phyloP scores from a whole-genome alignment of 208 protist species.

The Naegleria lovaniensis region DNA sequence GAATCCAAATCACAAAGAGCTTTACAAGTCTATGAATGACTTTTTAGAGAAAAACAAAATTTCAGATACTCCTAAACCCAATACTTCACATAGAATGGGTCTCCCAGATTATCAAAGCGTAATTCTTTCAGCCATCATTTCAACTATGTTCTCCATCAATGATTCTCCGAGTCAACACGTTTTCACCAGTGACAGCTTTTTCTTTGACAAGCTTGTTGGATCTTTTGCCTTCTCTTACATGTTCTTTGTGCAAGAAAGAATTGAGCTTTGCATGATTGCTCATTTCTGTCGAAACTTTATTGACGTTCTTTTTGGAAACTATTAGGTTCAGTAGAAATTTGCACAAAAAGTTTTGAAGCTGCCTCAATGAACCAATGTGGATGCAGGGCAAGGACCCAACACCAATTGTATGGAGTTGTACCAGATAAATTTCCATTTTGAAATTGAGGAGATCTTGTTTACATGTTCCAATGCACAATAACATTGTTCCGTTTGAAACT shows the following conservation, averaged over 20 bases:
- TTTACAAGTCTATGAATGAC: neutral
- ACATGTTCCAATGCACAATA: no score
- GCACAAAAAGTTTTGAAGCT: no score
- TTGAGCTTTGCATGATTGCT: neutral
- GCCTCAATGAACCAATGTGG: no score
- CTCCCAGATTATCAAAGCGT: neutral
- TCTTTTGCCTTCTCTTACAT: neutral
- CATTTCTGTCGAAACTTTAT: neutral
- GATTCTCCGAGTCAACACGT: neutral
- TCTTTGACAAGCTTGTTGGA: neutral
- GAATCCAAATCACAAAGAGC: neutral
- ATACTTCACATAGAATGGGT: neutral
- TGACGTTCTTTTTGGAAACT: neutral
- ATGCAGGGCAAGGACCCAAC: no score
- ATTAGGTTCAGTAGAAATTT: no score
- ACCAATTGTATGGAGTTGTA: no score
- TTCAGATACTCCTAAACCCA: neutral
- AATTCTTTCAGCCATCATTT: neutral
- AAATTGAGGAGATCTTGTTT: no score
- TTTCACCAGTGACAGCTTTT: neutral
- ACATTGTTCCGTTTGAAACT: no score
- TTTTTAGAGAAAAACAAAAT: neutral
- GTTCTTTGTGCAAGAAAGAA: neutral
- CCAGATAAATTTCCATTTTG: no score
- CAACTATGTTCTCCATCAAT: neutral